A percentile compares a stretch with the other conserved stretches of the same genome.
phyloP scores from a whole-genome alignment of 2,329 filamentous ascomycete genomes.

The Stachybotrys echinatus region DNA sequence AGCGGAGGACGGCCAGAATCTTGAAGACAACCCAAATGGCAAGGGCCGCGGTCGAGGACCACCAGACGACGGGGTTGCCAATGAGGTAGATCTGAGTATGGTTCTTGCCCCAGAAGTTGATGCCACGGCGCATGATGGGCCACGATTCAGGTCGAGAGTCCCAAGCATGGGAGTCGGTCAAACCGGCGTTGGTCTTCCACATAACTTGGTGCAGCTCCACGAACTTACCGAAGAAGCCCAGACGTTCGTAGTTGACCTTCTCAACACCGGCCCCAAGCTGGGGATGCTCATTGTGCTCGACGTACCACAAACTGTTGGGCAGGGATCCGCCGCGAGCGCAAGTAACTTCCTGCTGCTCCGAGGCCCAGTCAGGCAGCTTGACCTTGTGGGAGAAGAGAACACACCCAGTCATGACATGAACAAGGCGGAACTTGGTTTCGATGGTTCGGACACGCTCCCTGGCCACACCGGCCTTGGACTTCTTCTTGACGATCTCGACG shows the following conservation, averaged over 20 bases:
- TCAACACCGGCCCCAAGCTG: conserved; percentile 69
- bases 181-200: conserved; percentile 96
- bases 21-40: conserved; percentile 78
- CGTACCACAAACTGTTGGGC: conserved; percentile 95
- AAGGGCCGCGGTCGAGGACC: conserved; percentile 75
- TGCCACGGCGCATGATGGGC: conserved; percentile 87
- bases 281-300: conserved; percentile 87
- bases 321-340: conserved; percentile 87
- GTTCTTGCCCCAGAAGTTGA: conserved; percentile 98
- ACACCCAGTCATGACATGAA: conserved; percentile 96
- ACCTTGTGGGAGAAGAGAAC: conserved; percentile 97
- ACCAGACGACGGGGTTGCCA: conserved; percentile 94
- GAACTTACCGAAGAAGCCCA: conserved; percentile 96
- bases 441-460: conserved; percentile 89
- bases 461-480: conserved; percentile 72
- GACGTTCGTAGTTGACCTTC: conserved; percentile 92
- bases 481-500: conserved; percentile 86
- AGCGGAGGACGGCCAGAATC: conserved; percentile 78
- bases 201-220: conserved; percentile 96
- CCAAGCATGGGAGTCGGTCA: conserved; percentile 96
- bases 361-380: conserved; percentile 97
- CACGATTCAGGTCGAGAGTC: conserved; percentile 91
- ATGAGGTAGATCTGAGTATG: conserved; percentile 94
- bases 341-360: conserved; percentile 98
- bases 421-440: conserved; percentile 90